phyloP scores from a whole-genome alignment of 495 filamentous ascomycete genomes.

The Penicillium paradoxum region DNA sequence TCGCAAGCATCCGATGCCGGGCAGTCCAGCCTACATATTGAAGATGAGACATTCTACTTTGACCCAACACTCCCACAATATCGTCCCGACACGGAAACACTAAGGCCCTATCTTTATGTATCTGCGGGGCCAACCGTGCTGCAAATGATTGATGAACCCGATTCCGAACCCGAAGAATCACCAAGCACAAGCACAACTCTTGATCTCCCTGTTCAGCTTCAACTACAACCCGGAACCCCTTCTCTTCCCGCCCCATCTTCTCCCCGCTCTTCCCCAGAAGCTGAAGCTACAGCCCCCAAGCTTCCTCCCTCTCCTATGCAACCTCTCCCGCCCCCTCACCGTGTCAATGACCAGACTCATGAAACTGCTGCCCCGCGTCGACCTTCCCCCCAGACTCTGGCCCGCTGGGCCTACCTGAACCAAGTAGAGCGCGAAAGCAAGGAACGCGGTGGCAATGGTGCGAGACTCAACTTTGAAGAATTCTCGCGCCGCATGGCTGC shows the following conservation, averaged over 20 bases:
- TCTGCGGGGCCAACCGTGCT: slow-evolving; percentile 7
- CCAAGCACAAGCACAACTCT: slow-evolving; percentile 9
- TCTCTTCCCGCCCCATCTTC: slow-evolving; percentile 36
- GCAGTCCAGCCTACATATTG: slow-evolving; percentile 8
- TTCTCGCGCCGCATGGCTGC: slow-evolving; percentile 67
- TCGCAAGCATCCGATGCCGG: slow-evolving; percentile 19
- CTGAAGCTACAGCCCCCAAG: slow-evolving; percentile 38
- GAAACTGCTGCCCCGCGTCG: slow-evolving; percentile 11
- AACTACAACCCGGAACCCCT: slow-evolving; percentile 32
- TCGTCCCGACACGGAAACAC: slow-evolving; percentile 46
- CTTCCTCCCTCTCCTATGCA: slow-evolving; percentile 35
- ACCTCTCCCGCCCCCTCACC: slow-evolving; percentile 28
- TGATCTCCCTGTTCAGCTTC: slow-evolving; percentile 23
- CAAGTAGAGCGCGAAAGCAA: slow-evolving; percentile 59
- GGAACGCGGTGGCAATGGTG: slow-evolving; percentile 68
- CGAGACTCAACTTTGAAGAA: slow-evolving; percentile 64
- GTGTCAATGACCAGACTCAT: slow-evolving; percentile 12
- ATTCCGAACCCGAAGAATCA: slow-evolving; percentile 5
- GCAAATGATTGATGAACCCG: not conserved
- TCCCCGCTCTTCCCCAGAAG: slow-evolving; percentile 30
- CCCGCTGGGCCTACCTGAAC: slow-evolving; percentile 50
- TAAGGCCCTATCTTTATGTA: slow-evolving; percentile 16
- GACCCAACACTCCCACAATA: slow-evolving; percentile 72
- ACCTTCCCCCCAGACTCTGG: slow-evolving; percentile 44
- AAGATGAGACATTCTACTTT: slow-evolving; percentile 23